phyloP scores from a whole-genome alignment of 208 protist genomes.

The Acanthamoeba royreba region DNA sequence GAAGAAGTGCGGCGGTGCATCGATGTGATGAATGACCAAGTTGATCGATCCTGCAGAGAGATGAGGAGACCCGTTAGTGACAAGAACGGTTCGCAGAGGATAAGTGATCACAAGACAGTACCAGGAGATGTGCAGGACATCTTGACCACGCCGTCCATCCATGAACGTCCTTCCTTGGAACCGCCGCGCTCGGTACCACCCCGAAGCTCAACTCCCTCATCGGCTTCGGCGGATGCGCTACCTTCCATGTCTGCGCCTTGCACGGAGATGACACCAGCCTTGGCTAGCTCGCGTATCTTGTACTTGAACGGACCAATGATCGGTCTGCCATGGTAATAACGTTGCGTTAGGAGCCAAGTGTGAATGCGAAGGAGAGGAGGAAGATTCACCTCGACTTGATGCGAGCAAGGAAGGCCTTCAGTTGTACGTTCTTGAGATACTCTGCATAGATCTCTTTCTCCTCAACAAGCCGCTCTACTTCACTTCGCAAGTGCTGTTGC shows the following conservation, averaged over 20 bases:
- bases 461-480: neutral
- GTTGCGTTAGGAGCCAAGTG: neutral
- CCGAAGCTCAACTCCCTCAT: neutral
- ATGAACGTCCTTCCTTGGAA: neutral
- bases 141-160: slow-evolving; percentile 15
- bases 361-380: neutral
- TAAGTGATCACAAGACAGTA: neutral
- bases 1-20: slow-evolving; percentile 6
- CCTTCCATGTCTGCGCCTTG: neutral
- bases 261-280: neutral
- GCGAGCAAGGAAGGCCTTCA: slow-evolving; percentile 32
- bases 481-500: neutral
- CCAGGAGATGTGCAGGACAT: slow-evolving; percentile 39
- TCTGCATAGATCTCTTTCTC: slow-evolving; percentile 25
- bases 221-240: neutral
- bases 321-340: neutral
- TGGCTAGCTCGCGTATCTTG: slow-evolving; percentile 9
- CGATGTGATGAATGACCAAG: slow-evolving; percentile 13
- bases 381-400: neutral
- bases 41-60: neutral
- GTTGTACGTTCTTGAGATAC: slow-evolving; percentile 33
- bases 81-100: neutral
- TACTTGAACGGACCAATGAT: slow-evolving; percentile 46
- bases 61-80: neutral
- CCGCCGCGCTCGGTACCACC: neutral